Conservation (phyloP, 1,139 yeast genomes). For the Candida glucosophila region DNA sequence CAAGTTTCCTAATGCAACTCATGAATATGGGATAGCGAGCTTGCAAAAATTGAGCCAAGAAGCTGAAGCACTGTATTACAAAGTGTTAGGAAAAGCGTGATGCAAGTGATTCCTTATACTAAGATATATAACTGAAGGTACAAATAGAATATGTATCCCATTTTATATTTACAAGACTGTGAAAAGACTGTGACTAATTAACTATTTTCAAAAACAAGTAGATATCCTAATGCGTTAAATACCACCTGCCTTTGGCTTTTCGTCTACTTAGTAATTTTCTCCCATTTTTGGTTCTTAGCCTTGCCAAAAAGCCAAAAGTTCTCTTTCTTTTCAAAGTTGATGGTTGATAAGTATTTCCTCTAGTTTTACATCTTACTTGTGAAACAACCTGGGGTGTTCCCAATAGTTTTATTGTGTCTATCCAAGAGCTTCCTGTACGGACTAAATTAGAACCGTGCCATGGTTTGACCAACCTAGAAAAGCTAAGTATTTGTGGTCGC, state of each 20-base stretch:
- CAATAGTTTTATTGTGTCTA: no score
- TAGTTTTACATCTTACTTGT: conserved; percentile 68
- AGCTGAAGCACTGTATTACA: conserved; percentile 44
- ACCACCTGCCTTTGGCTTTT: conserved; percentile 91
- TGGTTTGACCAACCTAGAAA: no score
- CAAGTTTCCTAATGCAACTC: conserved; percentile 78
- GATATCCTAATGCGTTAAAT: conserved; percentile 62
- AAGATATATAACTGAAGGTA: no score
- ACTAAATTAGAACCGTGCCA: no score
- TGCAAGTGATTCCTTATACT: background rate
- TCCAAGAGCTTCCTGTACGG: no score
- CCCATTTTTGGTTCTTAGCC: conserved; percentile 72
- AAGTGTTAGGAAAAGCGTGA: conserved; percentile 33
- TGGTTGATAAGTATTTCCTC: conserved; percentile 96
- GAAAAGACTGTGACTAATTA: no score
- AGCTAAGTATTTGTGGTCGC: no score
- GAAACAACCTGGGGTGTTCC: conserved; percentile 10
- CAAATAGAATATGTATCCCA: no score
- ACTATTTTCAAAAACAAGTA: no score
- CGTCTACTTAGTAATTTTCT: conserved; percentile 73
- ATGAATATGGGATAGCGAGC: conserved; percentile 65
- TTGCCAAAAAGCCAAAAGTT: conserved; percentile 84
- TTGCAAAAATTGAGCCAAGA: conserved; percentile 68
- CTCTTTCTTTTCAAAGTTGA: conserved; percentile 85
- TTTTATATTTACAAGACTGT: no score